Evolutionary conservation across 2,329 filamentous ascomycete species (phyloP), one percentile per base, ranked within the genome.

Genomic region (Botrytis elliptica): DNA sequence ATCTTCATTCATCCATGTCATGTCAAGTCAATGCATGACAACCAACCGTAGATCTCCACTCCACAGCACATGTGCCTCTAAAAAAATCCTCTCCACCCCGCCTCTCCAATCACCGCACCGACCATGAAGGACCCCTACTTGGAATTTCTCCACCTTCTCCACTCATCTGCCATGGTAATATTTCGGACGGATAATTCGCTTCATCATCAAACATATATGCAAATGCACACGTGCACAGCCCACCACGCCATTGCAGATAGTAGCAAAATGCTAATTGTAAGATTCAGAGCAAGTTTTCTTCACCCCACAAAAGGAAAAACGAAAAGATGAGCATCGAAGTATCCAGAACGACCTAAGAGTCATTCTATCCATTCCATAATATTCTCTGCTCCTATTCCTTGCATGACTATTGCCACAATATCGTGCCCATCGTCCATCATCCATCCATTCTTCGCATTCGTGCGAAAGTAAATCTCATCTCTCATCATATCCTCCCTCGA

Each of bases 301-400:
- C 8, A 40, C 46, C 36, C 46, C 65, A 55, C 65, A 38, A 67
- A 46, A 29, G 16, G 16, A 22, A 40, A 55, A 64, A 20, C 33
- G 33, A 68, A 68, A 22, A 64, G 7, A 67, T 52, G 44, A 38
- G 33, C 25, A 55, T 68, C 25, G 46, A 68, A 68, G 46, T 68
- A 55, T 68, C 65, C 46, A 68, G 65, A 68, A 70, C 38, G 22
- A 70, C 67, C 52, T 70, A 36, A 60, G 16, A 70, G 67, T 44
- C 38, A 70, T 60, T 36, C 52, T 12, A 69, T 44, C 42, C 38
- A 42, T 42, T 44, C 67, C 67, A 70, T 38, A 44, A 33, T 40
- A 22, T 40, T n/a, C 38, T 70, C 52, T 70, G 40, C 52, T 60
- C 29, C 38, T 70, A 42, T 44, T n/a, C 29, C 22, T 29, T 44